A percentile compares a stretch with the other conserved stretches of the same genome.
These are phyloP conservation scores for Leccinellum rugosiceps DNA, from an alignment of 768 basidiomycete genomes.

Conservation along the genomic window DNA sequence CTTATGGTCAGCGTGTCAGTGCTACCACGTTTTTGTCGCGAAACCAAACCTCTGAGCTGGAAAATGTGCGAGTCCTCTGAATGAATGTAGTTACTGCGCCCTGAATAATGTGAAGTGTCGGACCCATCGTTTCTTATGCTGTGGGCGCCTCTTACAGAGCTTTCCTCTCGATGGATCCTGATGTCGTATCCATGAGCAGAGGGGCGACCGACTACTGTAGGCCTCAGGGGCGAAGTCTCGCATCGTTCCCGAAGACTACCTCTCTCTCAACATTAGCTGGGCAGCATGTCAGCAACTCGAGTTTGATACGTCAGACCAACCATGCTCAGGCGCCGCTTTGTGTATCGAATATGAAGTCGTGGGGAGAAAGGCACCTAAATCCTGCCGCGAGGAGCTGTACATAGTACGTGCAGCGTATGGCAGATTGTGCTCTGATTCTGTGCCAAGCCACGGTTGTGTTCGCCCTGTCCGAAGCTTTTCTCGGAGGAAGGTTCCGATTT, in stretches of 20 bases:
- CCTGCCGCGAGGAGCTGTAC: slow-evolving; percentile 45
- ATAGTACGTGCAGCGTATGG: background rate
- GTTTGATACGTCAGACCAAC: background rate
- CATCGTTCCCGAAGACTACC: slow-evolving; percentile 5
- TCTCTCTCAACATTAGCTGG: slow-evolving; percentile 25
- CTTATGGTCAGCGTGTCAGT: background rate
- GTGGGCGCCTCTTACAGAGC: slow-evolving; percentile 58
- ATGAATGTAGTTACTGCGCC: slow-evolving; percentile 11
- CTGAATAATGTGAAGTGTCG: slow-evolving; percentile 41
- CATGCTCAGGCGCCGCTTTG: slow-evolving; percentile 43
- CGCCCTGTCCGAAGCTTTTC: slow-evolving; percentile 69
- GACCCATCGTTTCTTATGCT: slow-evolving; percentile 16
- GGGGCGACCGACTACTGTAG: slow-evolving; percentile 42
- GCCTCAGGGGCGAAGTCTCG: background rate
- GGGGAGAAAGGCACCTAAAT: slow-evolving; percentile 63
- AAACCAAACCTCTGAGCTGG: background rate
- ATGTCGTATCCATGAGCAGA: slow-evolving; percentile 41
- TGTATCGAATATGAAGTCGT: background rate
- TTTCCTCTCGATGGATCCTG: slow-evolving; percentile 40
- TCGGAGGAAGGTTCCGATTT: slow-evolving; percentile 71
- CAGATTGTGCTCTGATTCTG: background rate
- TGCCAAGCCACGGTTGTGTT: slow-evolving; percentile 59
- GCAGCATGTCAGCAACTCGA: slow-evolving; percentile 9
- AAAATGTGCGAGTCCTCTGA: background rate
- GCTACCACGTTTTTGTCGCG: background rate